Conservation (phyloP, 345 rosid genomes). For the Eucalyptus tenuipes region DNA sequence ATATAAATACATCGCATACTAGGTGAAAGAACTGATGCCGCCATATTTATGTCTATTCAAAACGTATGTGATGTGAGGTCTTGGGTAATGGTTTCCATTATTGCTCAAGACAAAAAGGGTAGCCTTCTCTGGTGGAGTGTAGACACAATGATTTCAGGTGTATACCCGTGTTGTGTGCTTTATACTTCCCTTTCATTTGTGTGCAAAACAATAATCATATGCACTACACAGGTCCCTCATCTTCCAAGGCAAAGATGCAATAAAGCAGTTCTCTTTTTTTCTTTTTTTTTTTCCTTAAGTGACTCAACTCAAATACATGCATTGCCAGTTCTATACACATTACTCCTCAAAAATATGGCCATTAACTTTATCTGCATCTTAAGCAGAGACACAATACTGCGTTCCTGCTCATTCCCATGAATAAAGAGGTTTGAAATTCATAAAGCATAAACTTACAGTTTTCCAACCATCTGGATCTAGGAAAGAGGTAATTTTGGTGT, state of each 20-base stretch:
- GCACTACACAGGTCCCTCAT: not conserved
- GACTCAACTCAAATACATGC: not conserved
- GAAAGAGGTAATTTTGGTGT: conserved; percentile 77
- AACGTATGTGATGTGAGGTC: not conserved
- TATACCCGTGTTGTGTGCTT: not conserved
- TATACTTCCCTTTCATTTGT: not conserved
- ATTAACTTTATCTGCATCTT: not conserved
- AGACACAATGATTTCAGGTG: not conserved
- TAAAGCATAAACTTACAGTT: conserved; percentile 34
- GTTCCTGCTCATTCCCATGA: not conserved
- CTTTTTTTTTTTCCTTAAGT: conserved; percentile 7
- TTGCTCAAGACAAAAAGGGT: not conserved
- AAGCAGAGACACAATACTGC: not conserved
- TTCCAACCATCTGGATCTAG: conserved; percentile 98
- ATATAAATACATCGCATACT: not conserved
- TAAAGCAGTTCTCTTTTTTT: not conserved
- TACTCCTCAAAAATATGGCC: not conserved
- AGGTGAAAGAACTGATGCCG: not conserved
- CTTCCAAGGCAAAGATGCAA: not conserved
- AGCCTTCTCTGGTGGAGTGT: too few species aligned
- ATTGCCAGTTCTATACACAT: not conserved
- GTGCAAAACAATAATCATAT: not conserved
- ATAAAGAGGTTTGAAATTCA: not conserved
- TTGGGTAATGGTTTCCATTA: not conserved
- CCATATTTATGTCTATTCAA: not conserved